These are phyloP conservation scores for Ceratobasidium theobromae DNA, from an alignment of 1,284 basidiomycete species.

Conservation along the genomic window DNA sequence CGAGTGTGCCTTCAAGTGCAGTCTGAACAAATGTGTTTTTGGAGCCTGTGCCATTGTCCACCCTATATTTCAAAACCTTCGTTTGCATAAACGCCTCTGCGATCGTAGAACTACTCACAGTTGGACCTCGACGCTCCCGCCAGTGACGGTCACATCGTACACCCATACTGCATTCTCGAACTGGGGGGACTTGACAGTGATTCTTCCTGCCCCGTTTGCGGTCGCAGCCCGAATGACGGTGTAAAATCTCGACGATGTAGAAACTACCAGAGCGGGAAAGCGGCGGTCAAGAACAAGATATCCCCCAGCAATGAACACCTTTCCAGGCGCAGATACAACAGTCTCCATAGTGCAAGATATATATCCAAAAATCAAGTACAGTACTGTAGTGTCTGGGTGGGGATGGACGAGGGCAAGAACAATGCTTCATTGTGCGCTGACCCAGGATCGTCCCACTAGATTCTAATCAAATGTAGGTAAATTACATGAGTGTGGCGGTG, in stretches of 20 bases:
- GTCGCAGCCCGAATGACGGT: constrained; percentile 55
- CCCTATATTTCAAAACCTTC: constrained; percentile 39
- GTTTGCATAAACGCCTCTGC: not conserved
- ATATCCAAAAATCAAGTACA: not conserved
- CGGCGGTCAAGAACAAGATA: constrained; percentile 88
- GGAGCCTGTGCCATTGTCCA: constrained; percentile 42
- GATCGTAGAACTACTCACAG: constrained; percentile 40
- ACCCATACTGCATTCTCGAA: constrained; percentile 80
- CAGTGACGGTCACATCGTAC: constrained; percentile 54
- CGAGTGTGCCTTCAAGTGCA: constrained; percentile 75
- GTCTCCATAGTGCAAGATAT: constrained; percentile 37
- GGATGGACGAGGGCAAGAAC: not conserved
- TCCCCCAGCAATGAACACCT: constrained; percentile 91
- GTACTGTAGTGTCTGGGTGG: not conserved
- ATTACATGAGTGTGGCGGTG: no score
- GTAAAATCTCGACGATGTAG: constrained; percentile 93
- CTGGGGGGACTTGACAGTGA: constrained; percentile 88
- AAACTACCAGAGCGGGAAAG: constrained; percentile 83
- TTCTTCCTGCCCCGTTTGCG: constrained; percentile 41
- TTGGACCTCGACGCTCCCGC: constrained; percentile 49
- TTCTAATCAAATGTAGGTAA: no score
- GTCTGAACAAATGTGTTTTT: constrained; percentile 92
- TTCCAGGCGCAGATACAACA: constrained; percentile 89
- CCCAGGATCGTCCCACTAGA: not conserved
- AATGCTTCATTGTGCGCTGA: no score